Evolutionary conservation across 352 stramenopile genomes (phyloP).

Genomic region (Chrysophaeum taylorii): DNA sequence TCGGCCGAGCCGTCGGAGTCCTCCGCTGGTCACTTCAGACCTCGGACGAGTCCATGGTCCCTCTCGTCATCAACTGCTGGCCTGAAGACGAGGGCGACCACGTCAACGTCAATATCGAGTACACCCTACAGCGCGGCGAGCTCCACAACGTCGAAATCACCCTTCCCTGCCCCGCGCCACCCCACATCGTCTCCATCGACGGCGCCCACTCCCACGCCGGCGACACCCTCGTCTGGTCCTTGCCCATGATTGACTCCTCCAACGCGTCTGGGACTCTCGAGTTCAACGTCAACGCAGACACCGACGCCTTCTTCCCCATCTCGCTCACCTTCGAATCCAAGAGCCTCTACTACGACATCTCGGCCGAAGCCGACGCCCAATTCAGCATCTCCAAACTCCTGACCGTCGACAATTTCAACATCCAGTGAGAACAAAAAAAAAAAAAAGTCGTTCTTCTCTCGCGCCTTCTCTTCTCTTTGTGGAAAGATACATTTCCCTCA

Average conservation of each 20-base stretch:
- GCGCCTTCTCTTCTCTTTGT: no score
- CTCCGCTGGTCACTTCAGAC: slow-evolving; percentile 58
- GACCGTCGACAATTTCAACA: no score
- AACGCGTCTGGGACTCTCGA: slow-evolving; percentile 59
- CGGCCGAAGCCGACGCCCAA: no score
- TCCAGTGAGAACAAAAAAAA: no score
- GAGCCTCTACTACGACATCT: slow-evolving; percentile 35
- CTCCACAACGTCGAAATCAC: slow-evolving; percentile 67
- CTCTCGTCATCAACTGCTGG: slow-evolving; percentile 74
- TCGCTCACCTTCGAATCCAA: slow-evolving; percentile 60
- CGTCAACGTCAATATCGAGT: slow-evolving; percentile 69
- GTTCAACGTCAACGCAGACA: slow-evolving; percentile 59
- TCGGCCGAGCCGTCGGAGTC: slow-evolving; percentile 54
- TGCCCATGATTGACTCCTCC: slow-evolving; percentile 55
- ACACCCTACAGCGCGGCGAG: slow-evolving; percentile 50
- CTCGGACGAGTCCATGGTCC: slow-evolving; percentile 50
- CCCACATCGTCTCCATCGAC: slow-evolving; percentile 56
- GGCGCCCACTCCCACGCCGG: slow-evolving; percentile 55
- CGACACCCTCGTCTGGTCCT: slow-evolving; percentile 64
- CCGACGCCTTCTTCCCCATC: slow-evolving; percentile 69
- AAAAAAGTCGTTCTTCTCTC: no score
- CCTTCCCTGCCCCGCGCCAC: slow-evolving; percentile 53
- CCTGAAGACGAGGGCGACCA: slow-evolving; percentile 63
- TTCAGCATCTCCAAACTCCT: no score
- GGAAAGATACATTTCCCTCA: no score